phyloP scores from a whole-genome alignment of 306 rosid species.

The Prunus dulcis region DNA sequence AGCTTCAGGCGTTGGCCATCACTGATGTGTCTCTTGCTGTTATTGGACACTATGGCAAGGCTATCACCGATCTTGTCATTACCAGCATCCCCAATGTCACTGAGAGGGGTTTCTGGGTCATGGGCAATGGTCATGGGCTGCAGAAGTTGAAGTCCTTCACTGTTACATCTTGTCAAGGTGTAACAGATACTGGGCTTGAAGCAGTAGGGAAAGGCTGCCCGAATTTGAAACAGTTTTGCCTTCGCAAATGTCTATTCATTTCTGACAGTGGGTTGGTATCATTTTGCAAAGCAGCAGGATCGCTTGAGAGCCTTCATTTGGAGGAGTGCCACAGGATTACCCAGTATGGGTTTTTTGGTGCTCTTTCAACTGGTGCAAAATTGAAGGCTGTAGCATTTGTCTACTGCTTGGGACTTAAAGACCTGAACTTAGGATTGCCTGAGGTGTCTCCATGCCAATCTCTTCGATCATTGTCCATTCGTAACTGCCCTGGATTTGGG shows the following conservation, averaged over 20 bases:
- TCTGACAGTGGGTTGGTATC: conserved; percentile 79
- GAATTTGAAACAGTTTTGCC: conserved; percentile 59
- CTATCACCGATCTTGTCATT: conserved; percentile 64
- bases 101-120: conserved; percentile 92
- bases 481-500: conserved; percentile 84
- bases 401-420: conserved; percentile 80
- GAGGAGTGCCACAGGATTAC: conserved; percentile 94
- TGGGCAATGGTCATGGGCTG: conserved; percentile 82
- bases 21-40: conserved; percentile 88
- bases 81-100: conserved; percentile 54
- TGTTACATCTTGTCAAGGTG: conserved; percentile 65
- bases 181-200: conserved; percentile 67
- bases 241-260: conserved; percentile 55
- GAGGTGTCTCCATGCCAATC: conserved; percentile 42
- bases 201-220: conserved; percentile 89
- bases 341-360: conserved; percentile 70
- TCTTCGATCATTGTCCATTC: conserved; percentile 54
- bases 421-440: conserved; percentile 43
- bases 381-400: conserved; percentile 65
- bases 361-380: conserved; percentile 58
- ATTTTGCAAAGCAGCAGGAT: conserved; percentile 59
- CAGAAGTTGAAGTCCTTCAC: conserved; percentile 74
- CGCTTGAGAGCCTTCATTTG: conserved; percentile 74
- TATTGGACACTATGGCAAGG: conserved; percentile 80
- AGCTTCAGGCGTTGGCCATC: conserved; percentile 69